These are phyloP conservation scores for Saccharomycopsis schoenii DNA, from an alignment of 805 yeast genomes.

Conservation along the genomic window DNA sequence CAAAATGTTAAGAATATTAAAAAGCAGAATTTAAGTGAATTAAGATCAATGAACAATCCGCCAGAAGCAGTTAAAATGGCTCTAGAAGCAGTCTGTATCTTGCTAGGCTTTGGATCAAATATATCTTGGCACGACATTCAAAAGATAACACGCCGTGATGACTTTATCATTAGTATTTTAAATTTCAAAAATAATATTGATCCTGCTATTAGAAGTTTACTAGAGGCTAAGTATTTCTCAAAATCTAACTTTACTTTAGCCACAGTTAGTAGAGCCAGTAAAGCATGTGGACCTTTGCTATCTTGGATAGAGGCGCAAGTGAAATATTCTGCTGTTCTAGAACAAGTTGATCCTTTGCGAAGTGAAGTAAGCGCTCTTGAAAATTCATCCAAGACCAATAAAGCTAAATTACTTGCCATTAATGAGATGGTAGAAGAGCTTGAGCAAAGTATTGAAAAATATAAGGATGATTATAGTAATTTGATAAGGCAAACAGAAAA, in stretches of 20 bases:
- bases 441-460: slow-evolving; percentile 54
- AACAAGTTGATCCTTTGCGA: slow-evolving; percentile 63
- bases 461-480: slow-evolving; percentile 57
- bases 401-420: slow-evolving; percentile 63
- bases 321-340: slow-evolving; percentile 61
- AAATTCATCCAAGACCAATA: slow-evolving; percentile 46
- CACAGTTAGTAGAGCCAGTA: slow-evolving; percentile 78
- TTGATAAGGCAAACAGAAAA: slow-evolving; percentile 72
- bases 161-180: slow-evolving; percentile 76
- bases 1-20: slow-evolving; percentile 82
- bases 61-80: slow-evolving; percentile 81
- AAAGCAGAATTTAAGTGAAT: slow-evolving; percentile 83
- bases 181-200: slow-evolving; percentile 59
- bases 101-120: slow-evolving; percentile 60
- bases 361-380: slow-evolving; percentile 57
- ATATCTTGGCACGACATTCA: slow-evolving; percentile 77
- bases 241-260: slow-evolving; percentile 59
- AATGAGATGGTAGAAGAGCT: slow-evolving; percentile 74
- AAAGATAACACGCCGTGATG: slow-evolving; percentile 69
- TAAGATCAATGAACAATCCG: slow-evolving; percentile 83
- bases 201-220: slow-evolving; percentile 37
- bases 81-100: slow-evolving; percentile 75
- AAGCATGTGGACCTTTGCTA: slow-evolving; percentile 87
- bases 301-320: slow-evolving; percentile 89
- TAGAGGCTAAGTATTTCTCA: slow-evolving; percentile 53